Base-by-base conservation (phyloP, 2,329 filamentous ascomycete species). In the Penicillium verrucosum region DNA sequence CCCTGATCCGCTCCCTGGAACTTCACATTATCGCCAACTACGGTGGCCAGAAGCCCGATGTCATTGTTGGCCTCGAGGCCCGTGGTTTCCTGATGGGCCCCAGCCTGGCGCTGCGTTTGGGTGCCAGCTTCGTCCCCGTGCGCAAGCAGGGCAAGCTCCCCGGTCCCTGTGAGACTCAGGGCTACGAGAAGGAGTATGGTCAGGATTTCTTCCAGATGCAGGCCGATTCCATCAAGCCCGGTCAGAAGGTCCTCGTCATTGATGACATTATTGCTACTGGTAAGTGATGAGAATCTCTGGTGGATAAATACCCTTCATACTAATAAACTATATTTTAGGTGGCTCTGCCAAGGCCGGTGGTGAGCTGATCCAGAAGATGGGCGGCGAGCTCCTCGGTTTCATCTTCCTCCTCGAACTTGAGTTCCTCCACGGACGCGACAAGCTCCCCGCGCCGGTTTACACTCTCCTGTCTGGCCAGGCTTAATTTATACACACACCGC, bases 251-350 rank as follows among this genome's bases (percentile, higher is more conserved):
- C 56, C 80, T 99, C 60, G 84, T 99, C 64, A 92, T 99, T 32
- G 94, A 99, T 76, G 94, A 99, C 75, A 96, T 99, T 71, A 97
- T 99, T 79, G 94, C 94, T 56, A 99, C 94, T 63, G 93, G 93
- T 96, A 81, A 75, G 88, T 56, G 38, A 41, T 30, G 47, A 44
- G 48, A 40, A 25, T 36, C 21, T 18, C 30, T 18, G 12, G 37
- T 16, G 30, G 12, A 37, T 30, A 30, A 11, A 11, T 43, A 50
- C 16, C 30, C 30, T 46, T 38, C 10, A 29, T n/a, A 47, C 44
- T 37, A 40, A 58, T 61, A 30, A 11, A 14, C 23, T 40, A 54
- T 46, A 50, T 34, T 34, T 53, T 27, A 96, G 93, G 93, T 77
- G 94, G 94, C 67, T 96, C 92, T 63, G 94, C 94, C 55, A 85